Conservation (phyloP, 139 green algal genomes). For the Desmodesmus armatus region DNA sequence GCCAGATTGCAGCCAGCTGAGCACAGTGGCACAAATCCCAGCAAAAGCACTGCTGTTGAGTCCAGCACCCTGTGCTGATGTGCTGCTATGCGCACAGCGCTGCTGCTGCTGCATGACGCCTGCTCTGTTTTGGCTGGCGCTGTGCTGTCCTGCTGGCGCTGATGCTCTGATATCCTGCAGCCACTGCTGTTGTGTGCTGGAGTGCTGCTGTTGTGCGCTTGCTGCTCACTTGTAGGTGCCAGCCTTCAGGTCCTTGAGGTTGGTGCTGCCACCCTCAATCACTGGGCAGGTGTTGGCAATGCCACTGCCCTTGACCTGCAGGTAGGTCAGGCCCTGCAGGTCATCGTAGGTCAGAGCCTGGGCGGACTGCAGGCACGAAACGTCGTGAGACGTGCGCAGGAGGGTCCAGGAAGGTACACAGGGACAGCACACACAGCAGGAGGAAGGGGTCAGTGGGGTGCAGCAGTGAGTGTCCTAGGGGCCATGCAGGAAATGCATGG, state of each 20-base stretch:
- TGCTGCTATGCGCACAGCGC: too few relatives aligned
- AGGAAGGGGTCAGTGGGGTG: neutral
- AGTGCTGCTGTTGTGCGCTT: neutral
- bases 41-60: neutral
- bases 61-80: too few relatives aligned
- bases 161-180: neutral
- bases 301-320: slow-evolving; percentile 98
- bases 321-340: slow-evolving; percentile 96
- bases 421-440: neutral
- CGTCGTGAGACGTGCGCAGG: neutral
- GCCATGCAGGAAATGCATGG: too few relatives aligned
- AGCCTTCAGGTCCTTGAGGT: slow-evolving; percentile 88
- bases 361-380: slow-evolving; percentile 65
- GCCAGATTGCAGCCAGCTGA: too few relatives aligned
- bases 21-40: too few relatives aligned
- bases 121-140: neutral
- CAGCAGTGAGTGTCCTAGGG: neutral
- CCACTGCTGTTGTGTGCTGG: neutral
- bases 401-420: neutral
- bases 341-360: slow-evolving; percentile 95
- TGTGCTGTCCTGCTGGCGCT: neutral
- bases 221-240: slow-evolving; percentile 87
- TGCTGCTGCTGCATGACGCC: neutral
- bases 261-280: slow-evolving; percentile 78
- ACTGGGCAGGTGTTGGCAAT: slow-evolving; percentile 99